Evolutionary conservation across 164 flowering plant genomes (phyloP), one percentile per base, ranked within the genome.

Genomic region (Sedum album): DNA sequence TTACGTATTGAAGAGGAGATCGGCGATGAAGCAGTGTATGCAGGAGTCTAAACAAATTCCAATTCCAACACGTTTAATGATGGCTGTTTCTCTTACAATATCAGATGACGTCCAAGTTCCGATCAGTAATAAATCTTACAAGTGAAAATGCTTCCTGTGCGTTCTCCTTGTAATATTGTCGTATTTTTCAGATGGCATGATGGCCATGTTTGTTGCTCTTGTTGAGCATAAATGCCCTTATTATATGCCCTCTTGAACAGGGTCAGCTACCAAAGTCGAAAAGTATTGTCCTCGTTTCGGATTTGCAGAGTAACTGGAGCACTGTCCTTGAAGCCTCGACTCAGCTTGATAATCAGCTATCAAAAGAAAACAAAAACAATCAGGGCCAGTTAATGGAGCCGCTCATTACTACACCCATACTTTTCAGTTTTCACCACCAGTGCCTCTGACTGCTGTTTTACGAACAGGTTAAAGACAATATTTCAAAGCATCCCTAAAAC

Each of bases 1-100:
- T 71, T 91, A 84, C 76, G 97, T 39, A 91, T 91, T 77, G 95
- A 91, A 66, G 97, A 89, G 76, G 95, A 91, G 79, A 85, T 91
- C 35, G 97, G 97, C 6, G 57, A 86, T 13, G 88, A 78, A 11
- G 93, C 96, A 42, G 79, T 88, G 10, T 90, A 90, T 53, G 96
- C 96, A n/a, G 96, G 96, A 81, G 80, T 7, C 5, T 35, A 35
- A 35, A 35, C 33, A 11, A 1, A 10, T 57, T 23, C 60, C 25
- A 53, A 30, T 2, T 13, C 13, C 9, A 10, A 2, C 31, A 55
- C 57, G 21, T n/a, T n/a, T n/a, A n/a, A n/a, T n/a, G 5, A 9
- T 51, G 57, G 13, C n/a, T 21, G 38, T n/a, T n/a, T n/a, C n/a
- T n/a, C n/a, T n/a, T n/a, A n/a, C 5, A 21, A 55, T 1, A 25